phyloP scores from a whole-genome alignment of 495 filamentous ascomycete species.

The Annulohypoxylon moriforme region DNA sequence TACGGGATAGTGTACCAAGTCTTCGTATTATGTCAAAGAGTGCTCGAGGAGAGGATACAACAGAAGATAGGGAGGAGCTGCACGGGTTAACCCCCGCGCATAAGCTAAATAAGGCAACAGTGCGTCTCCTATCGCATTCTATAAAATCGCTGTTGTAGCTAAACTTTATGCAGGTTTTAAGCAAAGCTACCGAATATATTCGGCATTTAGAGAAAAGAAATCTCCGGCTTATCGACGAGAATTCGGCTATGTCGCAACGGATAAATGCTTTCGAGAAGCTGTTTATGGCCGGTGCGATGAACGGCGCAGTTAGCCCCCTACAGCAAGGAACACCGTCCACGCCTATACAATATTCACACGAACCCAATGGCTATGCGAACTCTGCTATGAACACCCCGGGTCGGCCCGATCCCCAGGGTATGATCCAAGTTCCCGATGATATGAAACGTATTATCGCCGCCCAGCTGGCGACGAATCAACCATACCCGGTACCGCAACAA shows the following conservation, averaged over 20 bases:
- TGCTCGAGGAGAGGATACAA: constrained; percentile 72
- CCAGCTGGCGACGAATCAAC: constrained; percentile 56
- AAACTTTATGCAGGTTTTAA: constrained; percentile 67
- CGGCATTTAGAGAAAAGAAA: constrained; percentile 91
- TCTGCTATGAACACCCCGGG: constrained; percentile 47
- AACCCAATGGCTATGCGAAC: constrained; percentile 52
- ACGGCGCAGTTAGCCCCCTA: constrained; percentile 58
- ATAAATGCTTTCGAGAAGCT: constrained; percentile 76
- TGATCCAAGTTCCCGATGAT: constrained; percentile 82
- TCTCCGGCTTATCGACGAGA: constrained; percentile 81
- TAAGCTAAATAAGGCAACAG: constrained; percentile 96
- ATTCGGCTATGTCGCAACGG: constrained; percentile 75
- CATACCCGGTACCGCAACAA: constrained; percentile 58
- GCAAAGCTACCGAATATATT: constrained; percentile 97
- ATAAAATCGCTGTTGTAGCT: not conserved
- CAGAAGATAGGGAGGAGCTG: constrained; percentile 78
- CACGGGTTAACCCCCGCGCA: constrained; percentile 82
- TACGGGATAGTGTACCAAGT: constrained; percentile 89
- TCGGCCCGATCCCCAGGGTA: constrained; percentile 64
- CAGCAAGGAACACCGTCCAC: constrained; percentile 56
- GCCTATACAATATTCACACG: constrained; percentile 60
- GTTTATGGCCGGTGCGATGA: constrained; percentile 69
- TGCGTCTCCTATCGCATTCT: constrained; percentile 48
- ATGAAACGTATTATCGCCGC: constrained; percentile 74
- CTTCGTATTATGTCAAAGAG: constrained; percentile 80